Percentiles rank a stretch among this genome's conserved stretches.
These are phyloP conservation scores for Gracilaria vermiculophylla DNA, from an alignment of 23 red algal species.

Conservation along the genomic window DNA sequence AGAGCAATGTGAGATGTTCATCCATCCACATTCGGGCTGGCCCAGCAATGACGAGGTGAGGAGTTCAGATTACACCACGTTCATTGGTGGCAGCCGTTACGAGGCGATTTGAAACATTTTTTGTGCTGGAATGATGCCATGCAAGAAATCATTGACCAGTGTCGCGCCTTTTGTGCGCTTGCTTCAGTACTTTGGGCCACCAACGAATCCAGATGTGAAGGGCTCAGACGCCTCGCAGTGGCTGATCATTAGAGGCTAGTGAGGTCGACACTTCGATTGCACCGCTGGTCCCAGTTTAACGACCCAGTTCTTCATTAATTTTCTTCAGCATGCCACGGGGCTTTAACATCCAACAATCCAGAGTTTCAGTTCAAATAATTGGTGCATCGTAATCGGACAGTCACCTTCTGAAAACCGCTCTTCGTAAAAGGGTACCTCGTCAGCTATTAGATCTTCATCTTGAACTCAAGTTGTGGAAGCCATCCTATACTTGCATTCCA, in stretches of 20 bases:
- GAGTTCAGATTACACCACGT: neutral
- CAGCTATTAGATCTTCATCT: neutral
- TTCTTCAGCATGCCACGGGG: slow-evolving; percentile 8
- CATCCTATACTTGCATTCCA: neutral
- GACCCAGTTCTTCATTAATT: neutral
- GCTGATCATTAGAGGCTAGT: neutral
- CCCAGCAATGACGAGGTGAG: neutral
- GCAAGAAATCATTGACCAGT: neutral
- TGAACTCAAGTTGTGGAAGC: neutral
- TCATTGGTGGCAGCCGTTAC: neutral
- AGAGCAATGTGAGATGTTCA: too few species aligned
- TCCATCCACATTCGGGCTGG: too few species aligned
- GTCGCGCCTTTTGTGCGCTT: too few species aligned
- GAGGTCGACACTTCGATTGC: neutral
- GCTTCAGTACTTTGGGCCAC: too few species aligned
- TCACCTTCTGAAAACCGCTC: neutral
- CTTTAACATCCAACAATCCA: neutral
- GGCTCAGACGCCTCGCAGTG: neutral
- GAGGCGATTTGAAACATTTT: neutral
- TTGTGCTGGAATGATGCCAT: neutral
- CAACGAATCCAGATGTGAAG: neutral
- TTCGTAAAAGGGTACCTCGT: neutral
- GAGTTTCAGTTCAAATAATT: neutral
- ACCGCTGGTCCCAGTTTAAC: neutral
- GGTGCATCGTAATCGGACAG: neutral